Evolutionary conservation across 345 rosid genomes (phyloP), one percentile per base, ranked within the genome.

Genomic region (Salix exigua): DNA sequence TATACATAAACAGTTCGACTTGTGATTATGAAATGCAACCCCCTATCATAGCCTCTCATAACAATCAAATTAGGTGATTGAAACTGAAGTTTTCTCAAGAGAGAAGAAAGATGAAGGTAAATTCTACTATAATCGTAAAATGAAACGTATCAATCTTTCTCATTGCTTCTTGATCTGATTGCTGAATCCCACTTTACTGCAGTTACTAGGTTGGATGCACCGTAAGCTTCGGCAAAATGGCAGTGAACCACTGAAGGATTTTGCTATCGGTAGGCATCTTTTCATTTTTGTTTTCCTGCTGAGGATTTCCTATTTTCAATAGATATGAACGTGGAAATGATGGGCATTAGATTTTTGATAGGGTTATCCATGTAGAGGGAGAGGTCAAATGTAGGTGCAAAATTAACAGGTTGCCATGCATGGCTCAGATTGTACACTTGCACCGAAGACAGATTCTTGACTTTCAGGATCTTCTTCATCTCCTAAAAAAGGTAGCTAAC

Each of bases 171-270:
- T 64, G 50, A 70, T 44, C 60, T 75, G 66, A 80, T 14, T 6
- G 19, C 14, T 19, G 25, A n/a, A 48, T 77, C 55, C 66, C 76
- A 72, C 55, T 63, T 75, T 75, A 77, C 67, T 83, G 89, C 86
- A 92, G 94, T 85, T 92, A 78, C 88, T 89, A 40, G 93, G 90
- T 73, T 92, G 97, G 97, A 90, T 92, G 97, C 94, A 92, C 79
- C 89, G 97, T 0, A 92, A 92, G 84, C 85, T 90, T 62, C 86
- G 94, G 75, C 94, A 89, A 68, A 85, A 83, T 69, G 84, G 88
- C 78, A 73, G 82, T 58, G 94, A 90, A 72, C 86, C 86, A 9
- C 75, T 84, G 73, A 90, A 84, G 81, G 97, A 92, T 80, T 86
- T 86, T 66, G 82, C 81, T 66, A 76, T 86, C 7, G 93, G 97